Conservation (phyloP, 2,329 filamentous ascomycete species). For the Aspergillus sp. region DNA sequence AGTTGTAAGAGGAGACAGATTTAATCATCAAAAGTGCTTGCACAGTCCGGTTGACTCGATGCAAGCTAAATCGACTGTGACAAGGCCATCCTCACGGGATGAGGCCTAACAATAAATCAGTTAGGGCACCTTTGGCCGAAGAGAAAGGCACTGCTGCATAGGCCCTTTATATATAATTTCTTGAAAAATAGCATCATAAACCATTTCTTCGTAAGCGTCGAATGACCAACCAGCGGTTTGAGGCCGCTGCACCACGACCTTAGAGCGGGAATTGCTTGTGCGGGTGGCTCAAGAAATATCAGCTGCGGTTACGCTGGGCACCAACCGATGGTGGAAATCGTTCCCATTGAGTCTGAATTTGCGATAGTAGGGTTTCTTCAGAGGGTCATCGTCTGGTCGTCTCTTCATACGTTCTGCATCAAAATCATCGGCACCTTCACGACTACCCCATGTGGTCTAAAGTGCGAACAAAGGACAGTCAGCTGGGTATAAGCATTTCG, state of each 20-base stretch:
- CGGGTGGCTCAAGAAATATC: not conserved
- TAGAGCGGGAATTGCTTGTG: not conserved
- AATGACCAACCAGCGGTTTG: not conserved
- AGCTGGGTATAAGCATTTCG: constrained; percentile 1
- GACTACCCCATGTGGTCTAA: constrained; percentile 93
- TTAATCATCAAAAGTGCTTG: constrained; percentile 5
- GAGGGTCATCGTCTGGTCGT: constrained; percentile 36
- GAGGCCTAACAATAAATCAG: not conserved
- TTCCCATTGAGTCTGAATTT: constrained; percentile 30
- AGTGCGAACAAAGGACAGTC: not conserved
- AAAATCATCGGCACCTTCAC: constrained; percentile 85
- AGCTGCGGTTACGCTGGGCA: not conserved
- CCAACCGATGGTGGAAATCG: constrained; percentile 5
- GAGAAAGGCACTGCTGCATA: not conserved
- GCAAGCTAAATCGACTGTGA: not conserved
- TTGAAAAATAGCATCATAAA: constrained; percentile 4
- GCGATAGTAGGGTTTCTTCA: constrained; percentile 34
- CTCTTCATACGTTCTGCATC: constrained; percentile 67
- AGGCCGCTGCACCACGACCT: not conserved
- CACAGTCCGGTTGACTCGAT: constrained; percentile 1
- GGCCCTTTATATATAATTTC: not conserved
- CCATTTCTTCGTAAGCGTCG: constrained; percentile 10
- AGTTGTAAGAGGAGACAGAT: not conserved
- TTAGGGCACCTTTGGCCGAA: not conserved
- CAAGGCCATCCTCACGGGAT: constrained; percentile 1